Evolutionary conservation across 495 filamentous ascomycete genomes (phyloP).

Genomic region (Penicillium lagena): DNA sequence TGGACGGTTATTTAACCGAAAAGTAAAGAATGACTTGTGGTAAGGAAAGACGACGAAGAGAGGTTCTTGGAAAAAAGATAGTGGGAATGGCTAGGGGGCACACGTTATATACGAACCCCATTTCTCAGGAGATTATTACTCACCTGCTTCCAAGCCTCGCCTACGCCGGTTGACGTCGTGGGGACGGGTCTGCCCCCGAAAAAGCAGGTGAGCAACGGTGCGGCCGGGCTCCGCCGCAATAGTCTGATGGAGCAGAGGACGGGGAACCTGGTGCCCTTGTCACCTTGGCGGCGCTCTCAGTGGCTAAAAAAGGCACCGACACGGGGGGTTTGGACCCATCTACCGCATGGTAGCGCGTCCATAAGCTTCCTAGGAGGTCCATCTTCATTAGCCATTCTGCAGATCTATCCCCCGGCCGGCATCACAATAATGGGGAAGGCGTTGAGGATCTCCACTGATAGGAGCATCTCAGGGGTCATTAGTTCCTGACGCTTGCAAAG

Average conservation of each 20-base stretch:
- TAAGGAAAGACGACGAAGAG: constrained; percentile 10
- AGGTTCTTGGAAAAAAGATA: constrained; percentile 9
- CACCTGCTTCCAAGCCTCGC: no score
- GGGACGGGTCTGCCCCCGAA: no score
- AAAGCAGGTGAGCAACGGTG: not conserved
- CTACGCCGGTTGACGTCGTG: no score
- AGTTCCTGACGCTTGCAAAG: no score
- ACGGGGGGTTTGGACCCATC: constrained; percentile 3
- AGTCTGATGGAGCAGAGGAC: not conserved
- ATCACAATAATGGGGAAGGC: not conserved
- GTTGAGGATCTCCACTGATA: not conserved
- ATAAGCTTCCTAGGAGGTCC: constrained; percentile 14
- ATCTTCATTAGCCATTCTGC: constrained; percentile 18
- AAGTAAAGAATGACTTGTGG: constrained; percentile 12
- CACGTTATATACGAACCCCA: constrained; percentile 11
- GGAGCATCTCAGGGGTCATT: no score
- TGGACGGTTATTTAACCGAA: constrained; percentile 20
- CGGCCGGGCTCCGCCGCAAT: not conserved
- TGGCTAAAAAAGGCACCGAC: not conserved
- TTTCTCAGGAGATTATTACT: not conserved
- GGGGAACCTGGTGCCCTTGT: not conserved
- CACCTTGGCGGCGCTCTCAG: constrained; percentile 4
- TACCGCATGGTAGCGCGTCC: constrained; percentile 2
- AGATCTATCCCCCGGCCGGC: constrained; percentile 7
- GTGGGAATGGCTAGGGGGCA: constrained; percentile 4